Conservation (phyloP, 306 rosid genomes). For the Pyrus pyrifolia region DNA sequence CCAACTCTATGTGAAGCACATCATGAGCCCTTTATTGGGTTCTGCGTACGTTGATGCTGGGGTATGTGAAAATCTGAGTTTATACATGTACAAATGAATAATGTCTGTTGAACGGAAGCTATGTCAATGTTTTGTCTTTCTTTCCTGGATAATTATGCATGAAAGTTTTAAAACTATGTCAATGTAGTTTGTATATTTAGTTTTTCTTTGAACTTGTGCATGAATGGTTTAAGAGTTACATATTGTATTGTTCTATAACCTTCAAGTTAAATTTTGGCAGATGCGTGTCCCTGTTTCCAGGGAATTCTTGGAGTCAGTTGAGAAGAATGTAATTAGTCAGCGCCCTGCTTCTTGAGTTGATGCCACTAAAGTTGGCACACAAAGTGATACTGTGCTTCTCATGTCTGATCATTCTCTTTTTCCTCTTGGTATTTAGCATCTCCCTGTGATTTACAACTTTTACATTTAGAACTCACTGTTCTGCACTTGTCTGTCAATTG, state of each 20-base stretch:
- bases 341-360: conserved; percentile 86
- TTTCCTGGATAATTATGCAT: background rate
- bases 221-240: background rate
- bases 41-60: conserved; percentile 71
- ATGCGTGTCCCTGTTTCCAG: conserved; percentile 43
- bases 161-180: background rate
- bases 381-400: conserved; percentile 56
- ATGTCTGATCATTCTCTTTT: conserved; percentile 84
- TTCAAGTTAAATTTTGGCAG: conserved; percentile 29
- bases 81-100: background rate
- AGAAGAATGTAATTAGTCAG: conserved; percentile 39
- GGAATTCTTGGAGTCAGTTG: conserved; percentile 58
- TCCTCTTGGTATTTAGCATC: conserved; percentile 39
- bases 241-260: conserved; percentile 15
- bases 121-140: background rate
- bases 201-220: background rate
- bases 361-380: conserved; percentile 54
- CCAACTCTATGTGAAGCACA: conserved; percentile 44
- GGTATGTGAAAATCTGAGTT: conserved; percentile 29
- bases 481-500: background rate
- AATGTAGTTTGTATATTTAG: background rate
- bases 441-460: background rate
- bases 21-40: conserved; percentile 81
- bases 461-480: background rate
- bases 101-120: background rate